Percentiles rank a stretch among this genome's conserved stretches.
Conservation (phyloP, 495 filamentous ascomycete species). For the Pseudevernia furfuracea region DNA sequence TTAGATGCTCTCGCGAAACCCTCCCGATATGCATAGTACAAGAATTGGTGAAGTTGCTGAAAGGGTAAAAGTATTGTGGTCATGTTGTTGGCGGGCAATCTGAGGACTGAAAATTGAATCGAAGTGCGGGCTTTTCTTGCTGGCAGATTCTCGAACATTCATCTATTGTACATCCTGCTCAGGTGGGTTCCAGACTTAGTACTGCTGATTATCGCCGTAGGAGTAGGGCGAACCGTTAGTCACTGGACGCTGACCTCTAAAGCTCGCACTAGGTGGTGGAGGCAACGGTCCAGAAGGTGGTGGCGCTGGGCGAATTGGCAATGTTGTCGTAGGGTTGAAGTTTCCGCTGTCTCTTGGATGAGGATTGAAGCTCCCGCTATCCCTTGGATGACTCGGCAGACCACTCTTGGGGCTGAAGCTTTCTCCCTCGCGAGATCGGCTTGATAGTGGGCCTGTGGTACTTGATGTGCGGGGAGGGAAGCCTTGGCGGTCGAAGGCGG, state of each 20-base stretch:
- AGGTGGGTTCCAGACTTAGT: background rate
- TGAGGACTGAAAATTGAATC: background rate
- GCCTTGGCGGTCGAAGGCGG: constrained; percentile 22
- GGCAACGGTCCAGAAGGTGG: constrained; percentile 39
- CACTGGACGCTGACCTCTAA: constrained; percentile 13
- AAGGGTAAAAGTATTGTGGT: background rate
- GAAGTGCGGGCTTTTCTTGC: background rate
- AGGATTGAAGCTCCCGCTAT: constrained; percentile 34
- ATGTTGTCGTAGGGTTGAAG: constrained; percentile 32
- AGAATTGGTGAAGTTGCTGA: background rate
- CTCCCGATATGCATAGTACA: background rate
- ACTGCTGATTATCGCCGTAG: constrained; percentile 14
- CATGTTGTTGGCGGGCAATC: background rate
- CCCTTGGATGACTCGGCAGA: constrained; percentile 33
- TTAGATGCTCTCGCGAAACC: constrained; percentile 1
- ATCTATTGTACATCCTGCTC: background rate
- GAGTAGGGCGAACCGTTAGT: constrained; percentile 15
- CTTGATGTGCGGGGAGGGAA: constrained; percentile 32
- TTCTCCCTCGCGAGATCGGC: constrained; percentile 35
- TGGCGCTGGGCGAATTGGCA: constrained; percentile 41
- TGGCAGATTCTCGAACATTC: background rate
- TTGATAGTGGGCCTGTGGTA: constrained; percentile 31
- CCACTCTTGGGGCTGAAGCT: constrained; percentile 14
- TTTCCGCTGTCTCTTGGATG: constrained; percentile 35
- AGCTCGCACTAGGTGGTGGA: constrained; percentile 27